Percentiles rank a stretch among this genome's conserved stretches.
Evolutionary conservation across 225 moss, liverwort and hornwort genomes (phyloP).

Genomic region (Physcomitrellopsis africana): DNA sequence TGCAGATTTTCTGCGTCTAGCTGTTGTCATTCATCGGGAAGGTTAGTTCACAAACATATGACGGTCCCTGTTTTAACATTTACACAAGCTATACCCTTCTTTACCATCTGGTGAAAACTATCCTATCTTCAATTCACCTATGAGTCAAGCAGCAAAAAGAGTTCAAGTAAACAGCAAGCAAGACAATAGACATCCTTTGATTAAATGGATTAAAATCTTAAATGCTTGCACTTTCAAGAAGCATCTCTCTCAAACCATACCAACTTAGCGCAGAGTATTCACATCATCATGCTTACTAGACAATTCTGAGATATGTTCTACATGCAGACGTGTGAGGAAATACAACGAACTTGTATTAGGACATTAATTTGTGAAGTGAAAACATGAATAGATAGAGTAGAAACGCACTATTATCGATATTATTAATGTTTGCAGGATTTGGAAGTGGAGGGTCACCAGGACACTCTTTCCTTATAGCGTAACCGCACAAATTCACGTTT

Average conservation of each 20-base stretch:
- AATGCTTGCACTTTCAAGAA: neutral
- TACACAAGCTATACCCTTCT: neutral
- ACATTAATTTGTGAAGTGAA: neutral
- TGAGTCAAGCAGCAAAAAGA: neutral
- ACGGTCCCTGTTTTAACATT: neutral
- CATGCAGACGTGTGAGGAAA: slow-evolving; percentile 5
- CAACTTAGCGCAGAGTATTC: neutral
- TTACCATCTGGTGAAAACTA: neutral
- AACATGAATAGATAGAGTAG: slow-evolving; percentile 8
- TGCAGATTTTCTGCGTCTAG: slow-evolving; percentile 43
- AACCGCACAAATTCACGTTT: slow-evolving; percentile 68
- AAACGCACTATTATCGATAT: slow-evolving; percentile 48
- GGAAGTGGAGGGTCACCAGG: slow-evolving; percentile 67
- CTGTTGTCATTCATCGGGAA: slow-evolving; percentile 26
- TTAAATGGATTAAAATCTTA: neutral
- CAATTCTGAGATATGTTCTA: neutral
- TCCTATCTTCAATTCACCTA: neutral
- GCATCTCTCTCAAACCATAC: neutral
- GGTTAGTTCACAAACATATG: neutral
- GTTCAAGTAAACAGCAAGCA: neutral
- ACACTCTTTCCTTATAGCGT: slow-evolving; percentile 60
- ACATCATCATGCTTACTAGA: neutral
- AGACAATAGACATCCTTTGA: neutral
- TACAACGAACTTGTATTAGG: neutral
- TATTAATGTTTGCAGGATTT: slow-evolving; percentile 56